Conservation (phyloP, 805 yeast species). For the Brettanomyces nanus region DNA sequence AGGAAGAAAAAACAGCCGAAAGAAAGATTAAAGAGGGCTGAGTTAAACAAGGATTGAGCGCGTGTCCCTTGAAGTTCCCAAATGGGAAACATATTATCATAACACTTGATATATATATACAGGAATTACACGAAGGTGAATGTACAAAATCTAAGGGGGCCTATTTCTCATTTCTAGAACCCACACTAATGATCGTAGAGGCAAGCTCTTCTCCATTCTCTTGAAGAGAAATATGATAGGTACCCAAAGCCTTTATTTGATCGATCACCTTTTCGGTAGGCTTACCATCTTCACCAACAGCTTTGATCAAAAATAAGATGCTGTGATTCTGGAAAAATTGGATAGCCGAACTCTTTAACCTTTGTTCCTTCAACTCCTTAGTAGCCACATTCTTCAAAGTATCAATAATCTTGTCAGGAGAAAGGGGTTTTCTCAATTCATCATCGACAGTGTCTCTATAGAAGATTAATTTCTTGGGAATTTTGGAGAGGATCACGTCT, state of each 20-base stretch:
- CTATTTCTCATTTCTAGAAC: slow-evolving; percentile 7
- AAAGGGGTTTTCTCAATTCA: slow-evolving; percentile 5
- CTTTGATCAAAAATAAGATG: slow-evolving; percentile 11
- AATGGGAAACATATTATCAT: background rate
- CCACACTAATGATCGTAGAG: slow-evolving; percentile 15
- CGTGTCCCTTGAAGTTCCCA: background rate
- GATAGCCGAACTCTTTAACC: slow-evolving; percentile 4
- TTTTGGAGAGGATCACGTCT: slow-evolving; percentile 15
- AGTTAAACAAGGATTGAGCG: background rate
- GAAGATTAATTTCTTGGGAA: slow-evolving; percentile 23
- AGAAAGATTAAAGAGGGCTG: background rate
- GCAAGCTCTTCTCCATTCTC: slow-evolving; percentile 13
- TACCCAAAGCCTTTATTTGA: slow-evolving; percentile 14
- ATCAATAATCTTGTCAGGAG: slow-evolving; percentile 6
- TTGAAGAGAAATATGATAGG: slow-evolving; percentile 15
- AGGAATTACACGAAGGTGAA: background rate
- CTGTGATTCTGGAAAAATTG: slow-evolving; percentile 17
- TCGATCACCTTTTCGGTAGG: slow-evolving; percentile 7
- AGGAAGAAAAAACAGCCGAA: background rate
- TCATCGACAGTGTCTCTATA: slow-evolving; percentile 14
- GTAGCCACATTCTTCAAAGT: slow-evolving; percentile 9
- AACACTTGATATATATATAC: no score
- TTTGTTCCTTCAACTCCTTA: slow-evolving; percentile 7
- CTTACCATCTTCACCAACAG: background rate
- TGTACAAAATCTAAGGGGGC: background rate